Evolutionary conservation across 257 asterid genomes (phyloP).

Genomic region (Nicotiana otophora): DNA sequence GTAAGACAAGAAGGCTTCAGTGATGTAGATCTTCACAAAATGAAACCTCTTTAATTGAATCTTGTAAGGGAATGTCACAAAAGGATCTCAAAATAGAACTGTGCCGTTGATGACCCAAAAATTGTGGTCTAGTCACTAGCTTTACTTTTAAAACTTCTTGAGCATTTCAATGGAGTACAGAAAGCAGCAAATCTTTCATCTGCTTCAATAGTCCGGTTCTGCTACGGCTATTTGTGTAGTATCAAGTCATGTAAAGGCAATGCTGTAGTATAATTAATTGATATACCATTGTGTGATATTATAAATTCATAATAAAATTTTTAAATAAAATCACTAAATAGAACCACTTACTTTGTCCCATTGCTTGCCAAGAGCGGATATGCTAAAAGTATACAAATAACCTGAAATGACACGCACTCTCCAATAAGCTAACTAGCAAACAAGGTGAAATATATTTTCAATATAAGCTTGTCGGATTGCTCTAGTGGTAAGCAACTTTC

Average conservation of each 20-base stretch:
- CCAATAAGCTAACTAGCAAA: slow-evolving; percentile 10
- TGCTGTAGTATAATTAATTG: not conserved
- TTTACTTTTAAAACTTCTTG: not conserved
- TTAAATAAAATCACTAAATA: not conserved
- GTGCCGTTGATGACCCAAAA: not conserved
- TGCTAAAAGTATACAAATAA: slow-evolving; percentile 75
- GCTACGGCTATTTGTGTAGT: not conserved
- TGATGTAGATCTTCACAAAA: not conserved
- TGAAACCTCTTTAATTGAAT: not conserved
- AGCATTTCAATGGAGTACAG: not conserved
- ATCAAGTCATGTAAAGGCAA: not conserved
- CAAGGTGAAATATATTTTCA: not conserved
- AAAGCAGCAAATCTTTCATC: not conserved
- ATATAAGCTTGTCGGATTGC: not conserved
- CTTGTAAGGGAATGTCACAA: not conserved
- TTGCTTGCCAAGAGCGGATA: slow-evolving; percentile 84
- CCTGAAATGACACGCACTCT: slow-evolving; percentile 41
- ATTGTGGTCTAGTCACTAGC: not conserved
- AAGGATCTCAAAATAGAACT: not conserved
- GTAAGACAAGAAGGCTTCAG: not conserved
- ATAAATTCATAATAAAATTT: not conserved
- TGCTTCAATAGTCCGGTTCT: not conserved
- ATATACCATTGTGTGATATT: not conserved
- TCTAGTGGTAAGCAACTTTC: too few relatives aligned
- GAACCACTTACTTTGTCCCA: slow-evolving; percentile 64